Evolutionary conservation across 768 basidiomycete genomes (phyloP).

Genomic region (Lepiota subincarnata): DNA sequence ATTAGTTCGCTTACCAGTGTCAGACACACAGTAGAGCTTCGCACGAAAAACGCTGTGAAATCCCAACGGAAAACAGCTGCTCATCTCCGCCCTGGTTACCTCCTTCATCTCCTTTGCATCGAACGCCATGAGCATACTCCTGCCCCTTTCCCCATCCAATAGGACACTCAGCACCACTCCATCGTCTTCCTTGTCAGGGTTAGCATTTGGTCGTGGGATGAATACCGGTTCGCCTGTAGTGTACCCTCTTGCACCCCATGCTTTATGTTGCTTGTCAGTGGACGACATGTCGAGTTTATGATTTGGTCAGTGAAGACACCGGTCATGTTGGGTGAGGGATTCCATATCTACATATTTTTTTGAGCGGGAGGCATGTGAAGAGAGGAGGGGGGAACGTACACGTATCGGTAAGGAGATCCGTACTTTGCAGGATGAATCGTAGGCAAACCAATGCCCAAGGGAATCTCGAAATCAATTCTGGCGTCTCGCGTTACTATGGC

Average conservation of each 20-base stretch:
- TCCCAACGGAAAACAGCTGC: no score
- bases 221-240: conserved; percentile 3
- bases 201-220: not conserved
- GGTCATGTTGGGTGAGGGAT: not conserved
- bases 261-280: not conserved
- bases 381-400: no score
- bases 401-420: not conserved
- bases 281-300: conserved; percentile 4
- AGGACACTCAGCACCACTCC: no score
- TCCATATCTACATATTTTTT: conserved; percentile 2
- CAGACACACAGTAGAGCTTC: no score
- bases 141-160: no score
- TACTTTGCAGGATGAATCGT: not conserved
- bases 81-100: no score
- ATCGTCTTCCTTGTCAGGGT: no score
- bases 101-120: no score
- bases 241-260: conserved; percentile 7
- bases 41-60: no score
- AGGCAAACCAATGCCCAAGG: conserved; percentile 2
- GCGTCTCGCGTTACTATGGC: not conserved
- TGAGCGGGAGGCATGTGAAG: no score
- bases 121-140: no score
- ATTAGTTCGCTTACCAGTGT: no score
- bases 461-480: not conserved
- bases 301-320: conserved; percentile 6